Evolutionary conservation across 169 alveolate species (phyloP).

Genomic region (Plasmodium inui): DNA sequence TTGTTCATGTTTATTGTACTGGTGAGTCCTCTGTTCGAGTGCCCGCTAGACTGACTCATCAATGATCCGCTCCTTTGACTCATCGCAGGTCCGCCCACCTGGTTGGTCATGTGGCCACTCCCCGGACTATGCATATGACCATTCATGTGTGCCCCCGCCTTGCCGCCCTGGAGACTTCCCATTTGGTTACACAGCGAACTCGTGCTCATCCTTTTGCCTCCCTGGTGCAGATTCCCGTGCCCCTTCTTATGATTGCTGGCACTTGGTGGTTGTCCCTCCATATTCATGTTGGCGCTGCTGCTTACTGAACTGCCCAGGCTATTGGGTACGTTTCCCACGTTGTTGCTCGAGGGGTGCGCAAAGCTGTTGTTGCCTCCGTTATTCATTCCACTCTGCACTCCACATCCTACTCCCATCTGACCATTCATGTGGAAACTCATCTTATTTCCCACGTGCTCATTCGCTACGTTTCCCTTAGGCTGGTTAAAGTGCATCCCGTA

Average conservation of each 20-base stretch:
- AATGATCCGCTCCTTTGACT: background rate
- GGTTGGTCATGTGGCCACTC: background rate
- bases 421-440: background rate
- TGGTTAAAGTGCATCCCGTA: slow-evolving; percentile 19
- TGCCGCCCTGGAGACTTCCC: background rate
- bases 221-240: background rate
- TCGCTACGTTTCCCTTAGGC: slow-evolving; percentile 5
- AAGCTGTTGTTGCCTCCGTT: background rate
- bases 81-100: background rate
- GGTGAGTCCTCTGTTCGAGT: background rate
- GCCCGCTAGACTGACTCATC: background rate
- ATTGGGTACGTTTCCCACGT: background rate
- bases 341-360: background rate
- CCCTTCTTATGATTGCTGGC: background rate
- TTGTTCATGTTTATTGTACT: background rate
- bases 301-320: background rate
- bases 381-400: background rate
- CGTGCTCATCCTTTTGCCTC: background rate
- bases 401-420: background rate
- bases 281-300: background rate
- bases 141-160: background rate
- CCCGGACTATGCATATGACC: slow-evolving; percentile 3
- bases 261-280: background rate
- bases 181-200: background rate
- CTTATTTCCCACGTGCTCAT: background rate